Conservation (phyloP, 202 grass and related monocot species). For the Bolboschoenoplectus hybrid region DNA sequence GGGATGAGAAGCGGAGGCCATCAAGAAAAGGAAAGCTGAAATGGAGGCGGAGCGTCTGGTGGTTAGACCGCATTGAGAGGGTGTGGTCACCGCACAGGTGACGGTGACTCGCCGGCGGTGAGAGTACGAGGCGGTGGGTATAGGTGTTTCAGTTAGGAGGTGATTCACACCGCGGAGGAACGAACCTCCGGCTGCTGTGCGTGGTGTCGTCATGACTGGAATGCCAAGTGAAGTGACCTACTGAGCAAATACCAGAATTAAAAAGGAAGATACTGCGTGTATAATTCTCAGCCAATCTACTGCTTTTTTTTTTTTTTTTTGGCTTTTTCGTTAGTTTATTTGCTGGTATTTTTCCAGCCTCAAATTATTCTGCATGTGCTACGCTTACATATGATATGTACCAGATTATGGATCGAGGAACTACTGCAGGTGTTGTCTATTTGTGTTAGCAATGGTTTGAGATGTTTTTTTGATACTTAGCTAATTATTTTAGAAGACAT, state of each 20-base stretch:
- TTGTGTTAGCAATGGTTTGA: not conserved
- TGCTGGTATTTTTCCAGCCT: not conserved
- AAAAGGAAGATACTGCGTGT: not conserved
- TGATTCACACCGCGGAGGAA: slow-evolving; percentile 30
- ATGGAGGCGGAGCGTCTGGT: slow-evolving; percentile 41
- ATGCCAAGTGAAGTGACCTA: not conserved
- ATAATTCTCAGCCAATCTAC: slow-evolving; percentile 29
- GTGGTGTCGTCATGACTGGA: slow-evolving; percentile 34
- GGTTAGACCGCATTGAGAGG: slow-evolving; percentile 11
- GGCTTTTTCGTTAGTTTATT: not conserved
- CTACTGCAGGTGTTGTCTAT: not conserved
- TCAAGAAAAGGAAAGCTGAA: slow-evolving; percentile 49
- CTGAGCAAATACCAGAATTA: not conserved
- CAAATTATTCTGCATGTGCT: slow-evolving; percentile 2
- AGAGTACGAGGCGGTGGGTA: not conserved
- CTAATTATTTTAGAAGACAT: not conserved
- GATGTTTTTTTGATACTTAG: not conserved
- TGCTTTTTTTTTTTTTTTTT: not conserved
- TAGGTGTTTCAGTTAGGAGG: not conserved
- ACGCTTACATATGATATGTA: not conserved
- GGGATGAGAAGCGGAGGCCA: slow-evolving; percentile 40
- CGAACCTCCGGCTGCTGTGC: slow-evolving; percentile 48
- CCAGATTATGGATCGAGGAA: not conserved
- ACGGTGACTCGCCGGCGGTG: slow-evolving; percentile 29
- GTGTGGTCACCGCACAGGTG: slow-evolving; percentile 5